Conservation (phyloP, 768 basidiomycete species). For the Chalciporus chontae region DNA sequence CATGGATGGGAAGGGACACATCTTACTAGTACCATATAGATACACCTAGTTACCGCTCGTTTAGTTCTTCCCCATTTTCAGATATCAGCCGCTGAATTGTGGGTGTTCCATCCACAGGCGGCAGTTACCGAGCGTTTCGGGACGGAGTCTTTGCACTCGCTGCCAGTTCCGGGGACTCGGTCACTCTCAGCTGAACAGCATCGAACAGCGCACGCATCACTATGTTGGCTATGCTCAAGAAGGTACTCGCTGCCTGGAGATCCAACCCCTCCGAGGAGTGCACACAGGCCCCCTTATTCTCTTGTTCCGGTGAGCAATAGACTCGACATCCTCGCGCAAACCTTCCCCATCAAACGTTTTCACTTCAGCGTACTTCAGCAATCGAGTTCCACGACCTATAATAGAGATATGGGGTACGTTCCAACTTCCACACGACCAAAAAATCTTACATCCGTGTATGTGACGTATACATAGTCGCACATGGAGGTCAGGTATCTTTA, state of each 20-base stretch:
- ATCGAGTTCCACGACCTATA: slow-evolving; percentile 18
- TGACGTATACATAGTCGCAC: slow-evolving; percentile 11
- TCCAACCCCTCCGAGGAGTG: not conserved
- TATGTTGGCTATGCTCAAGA: slow-evolving; percentile 15
- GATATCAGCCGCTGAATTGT: too few relatives aligned
- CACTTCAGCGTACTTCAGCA: slow-evolving; percentile 28
- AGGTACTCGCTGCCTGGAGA: not conserved
- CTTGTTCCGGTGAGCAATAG: slow-evolving; percentile 21
- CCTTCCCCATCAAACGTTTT: not conserved
- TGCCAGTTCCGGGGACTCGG: too few relatives aligned
- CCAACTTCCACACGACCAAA: not conserved
- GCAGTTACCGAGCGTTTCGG: too few relatives aligned
- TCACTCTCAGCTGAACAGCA: not conserved
- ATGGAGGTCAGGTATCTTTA: slow-evolving; percentile 23
- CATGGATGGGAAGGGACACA: not conserved
- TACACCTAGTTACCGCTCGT: not conserved
- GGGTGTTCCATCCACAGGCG: too few relatives aligned
- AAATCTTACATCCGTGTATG: not conserved
- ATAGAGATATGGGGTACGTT: slow-evolving; percentile 25
- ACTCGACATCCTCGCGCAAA: too few relatives aligned
- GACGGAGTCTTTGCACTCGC: too few relatives aligned
- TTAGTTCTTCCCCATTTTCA: too few relatives aligned
- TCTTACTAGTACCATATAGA: not conserved
- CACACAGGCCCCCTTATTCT: slow-evolving; percentile 11
- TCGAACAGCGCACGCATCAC: not conserved